Base-by-base conservation (phyloP, 2,329 filamentous ascomycete genomes). In the Chrysoporthe cubensis region DNA sequence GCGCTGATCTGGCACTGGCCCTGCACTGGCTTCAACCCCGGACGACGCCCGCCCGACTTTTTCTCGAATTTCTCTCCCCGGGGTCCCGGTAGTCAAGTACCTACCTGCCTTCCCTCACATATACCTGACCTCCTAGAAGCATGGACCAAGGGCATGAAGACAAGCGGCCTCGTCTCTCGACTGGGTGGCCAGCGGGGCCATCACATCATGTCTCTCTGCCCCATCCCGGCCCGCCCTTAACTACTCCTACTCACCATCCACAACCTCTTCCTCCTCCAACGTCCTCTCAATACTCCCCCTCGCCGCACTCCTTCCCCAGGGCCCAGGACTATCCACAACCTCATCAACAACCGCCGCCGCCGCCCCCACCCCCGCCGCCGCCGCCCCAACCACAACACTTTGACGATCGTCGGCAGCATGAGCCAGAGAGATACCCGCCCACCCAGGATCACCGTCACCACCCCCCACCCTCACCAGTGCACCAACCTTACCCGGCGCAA, bases 141-240 rank as follows among this genome's bases (percentile, higher is more conserved):
- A 89, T 89, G 87, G 87, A 89, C 80, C 80, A 80, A 81, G 84
- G 81, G 78, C 85, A 85, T 75, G 85, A 88, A 75, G 80, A 78
- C 75, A 89, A 89, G 82, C 85, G 87, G 76, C 84, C 83, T 77
- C 86, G 87, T 80, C 80, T 88, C 73, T 79, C 78, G 73, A 78
- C 78, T 74, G 77, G 75, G 71, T 77, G 83, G 82, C 80, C 83
- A 76, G 81, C 78, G 70, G 81, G 82, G 76, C 79, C 80, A 77
- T 78, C 79, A 72, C 81, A 80, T 78, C 78, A 81, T 79, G 78
- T 26, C 26, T 26, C 83, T 72, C 78, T 85, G 70, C 82, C 82
- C 74, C 80, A 80, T 76, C 81, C 80, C 78, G 79, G 76, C 65
- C 75, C 74, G 73, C 78, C 75, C 68, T 76, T 75, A 69, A 77